Evolutionary conservation across 768 basidiomycete genomes (phyloP).

Genomic region (Mycena metata): DNA sequence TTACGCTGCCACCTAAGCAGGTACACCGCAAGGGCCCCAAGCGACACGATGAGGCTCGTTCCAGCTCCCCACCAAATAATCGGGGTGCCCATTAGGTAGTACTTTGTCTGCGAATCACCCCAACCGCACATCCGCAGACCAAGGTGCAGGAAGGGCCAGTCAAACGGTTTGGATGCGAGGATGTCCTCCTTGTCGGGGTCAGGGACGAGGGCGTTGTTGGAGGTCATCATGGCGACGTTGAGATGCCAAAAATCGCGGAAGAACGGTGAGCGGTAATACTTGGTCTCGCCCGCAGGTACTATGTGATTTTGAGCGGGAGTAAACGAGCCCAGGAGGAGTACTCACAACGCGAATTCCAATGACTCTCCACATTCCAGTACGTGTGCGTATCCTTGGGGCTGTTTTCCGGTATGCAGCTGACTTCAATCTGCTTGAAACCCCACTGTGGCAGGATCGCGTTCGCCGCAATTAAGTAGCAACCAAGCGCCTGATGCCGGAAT

Average conservation of each 20-base stretch:
- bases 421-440: slow-evolving; percentile 99
- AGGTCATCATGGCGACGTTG: slow-evolving; percentile 99
- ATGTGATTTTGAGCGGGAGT: slow-evolving; percentile 6
- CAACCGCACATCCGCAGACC: slow-evolving; percentile 98
- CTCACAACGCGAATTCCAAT: slow-evolving; percentile 95
- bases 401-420: slow-evolving; percentile 92
- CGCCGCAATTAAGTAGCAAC: slow-evolving; percentile 92
- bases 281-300: slow-evolving; percentile 89
- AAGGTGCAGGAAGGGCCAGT: slow-evolving; percentile 93
- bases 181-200: slow-evolving; percentile 99
- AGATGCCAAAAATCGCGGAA: slow-evolving; percentile 98
- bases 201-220: slow-evolving; percentile 97
- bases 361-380: slow-evolving; percentile 98
- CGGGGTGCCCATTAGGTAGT: slow-evolving; percentile 94
- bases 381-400: slow-evolving; percentile 85
- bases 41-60: slow-evolving; percentile 69
- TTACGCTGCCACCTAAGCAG: slow-evolving; percentile 87
- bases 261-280: slow-evolving; percentile 92
- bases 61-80: slow-evolving; percentile 91
- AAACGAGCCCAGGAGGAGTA: slow-evolving; percentile 40
- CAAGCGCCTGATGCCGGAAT: slow-evolving; percentile 80
- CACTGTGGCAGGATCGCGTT: slow-evolving; percentile 94
- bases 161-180: slow-evolving; percentile 90
- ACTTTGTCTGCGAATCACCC: slow-evolving; percentile 90
- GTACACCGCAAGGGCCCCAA: slow-evolving; percentile 73